Evolutionary conservation across 352 stramenopile genomes (phyloP), one percentile per base, ranked within the genome.

Genomic region (Globisporangium nagaii): DNA sequence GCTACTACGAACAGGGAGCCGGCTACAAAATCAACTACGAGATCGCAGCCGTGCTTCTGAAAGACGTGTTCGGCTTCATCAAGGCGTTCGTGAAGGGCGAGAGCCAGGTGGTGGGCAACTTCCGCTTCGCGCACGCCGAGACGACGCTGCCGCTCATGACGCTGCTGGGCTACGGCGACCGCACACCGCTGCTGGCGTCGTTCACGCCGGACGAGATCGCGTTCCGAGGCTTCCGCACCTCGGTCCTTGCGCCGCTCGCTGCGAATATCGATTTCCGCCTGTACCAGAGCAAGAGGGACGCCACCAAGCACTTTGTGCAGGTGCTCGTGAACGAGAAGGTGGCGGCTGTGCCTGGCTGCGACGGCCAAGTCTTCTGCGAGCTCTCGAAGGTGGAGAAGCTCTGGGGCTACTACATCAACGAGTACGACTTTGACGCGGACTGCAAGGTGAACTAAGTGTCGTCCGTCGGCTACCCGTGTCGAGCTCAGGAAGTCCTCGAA

Each of bases 71-170:
- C 22, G 9, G 22, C 17, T 68, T 41, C 20, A 81, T 86, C 51
- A 41, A 30, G 35, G 56, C 31, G 7, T 53, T 25, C 32, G 24
- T 31, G 1, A 46, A 28, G 3, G 59, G 51, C 0, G 40, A 32
- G 10, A 69, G 15, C 11, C 27, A 28, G 0, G 42, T 70, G 8
- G 39, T 48, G n/a, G 75, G 72, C 1, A 69, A 65, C 31, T 81
- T 86, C 41, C 69, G 63, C 49, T 83, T 86, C 30, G 72, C 72
- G 0, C 75, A 85, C 51, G 75, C 75, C 13, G 75, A 85, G 54
- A 85, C 75, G 7, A 72, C 70, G 15, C 58, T 85, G 5, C 75
- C 75, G 1, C 55, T 86, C 31, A 63, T 80, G 62, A 81, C 70
- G 13, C 52, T 85, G 24, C 47, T 85, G 28, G 75, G 75, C 2